phyloP scores from a whole-genome alignment of 495 filamentous ascomycete species.

The Penicillium lividum region DNA sequence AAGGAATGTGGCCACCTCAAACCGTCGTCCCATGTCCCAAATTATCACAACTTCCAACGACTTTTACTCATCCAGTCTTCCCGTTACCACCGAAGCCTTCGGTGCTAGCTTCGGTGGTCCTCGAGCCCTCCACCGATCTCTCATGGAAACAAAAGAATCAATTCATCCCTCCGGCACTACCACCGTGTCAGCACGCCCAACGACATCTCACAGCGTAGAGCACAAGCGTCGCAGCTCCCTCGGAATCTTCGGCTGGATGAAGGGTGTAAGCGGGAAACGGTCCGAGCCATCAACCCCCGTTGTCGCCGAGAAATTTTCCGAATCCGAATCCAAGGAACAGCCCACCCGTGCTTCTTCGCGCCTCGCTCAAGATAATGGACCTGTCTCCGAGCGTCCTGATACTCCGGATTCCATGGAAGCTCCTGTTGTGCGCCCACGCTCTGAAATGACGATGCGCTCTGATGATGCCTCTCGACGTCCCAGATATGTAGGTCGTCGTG shows the following conservation, averaged over 20 bases:
- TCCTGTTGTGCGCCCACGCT: slow-evolving; percentile 14
- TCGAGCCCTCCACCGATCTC: slow-evolving; percentile 31
- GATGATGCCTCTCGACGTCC: slow-evolving; percentile 32
- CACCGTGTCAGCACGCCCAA: slow-evolving; percentile 27
- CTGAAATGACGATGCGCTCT: slow-evolving; percentile 21
- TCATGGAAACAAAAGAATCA: slow-evolving; percentile 23
- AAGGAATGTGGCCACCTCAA: slow-evolving; percentile 14
- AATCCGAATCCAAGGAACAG: slow-evolving; percentile 12
- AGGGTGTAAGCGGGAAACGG: slow-evolving; percentile 35
- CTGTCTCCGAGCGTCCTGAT: slow-evolving; percentile 4
- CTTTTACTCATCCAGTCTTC: slow-evolving; percentile 13
- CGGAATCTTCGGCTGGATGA: slow-evolving; percentile 49
- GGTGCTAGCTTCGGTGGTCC: slow-evolving; percentile 5
- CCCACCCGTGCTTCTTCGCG: slow-evolving; percentile 13
- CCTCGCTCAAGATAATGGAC: slow-evolving; percentile 15
- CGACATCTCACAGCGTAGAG: slow-evolving; percentile 34
- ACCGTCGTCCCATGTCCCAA: slow-evolving; percentile 23
- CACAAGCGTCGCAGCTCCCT: slow-evolving; percentile 45
- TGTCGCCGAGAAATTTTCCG: slow-evolving; percentile 23
- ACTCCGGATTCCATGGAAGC: slow-evolving; percentile 24
- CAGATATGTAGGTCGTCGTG: slow-evolving; percentile 42
- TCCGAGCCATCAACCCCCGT: slow-evolving; percentile 17
- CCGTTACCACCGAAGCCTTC: slow-evolving; percentile 10
- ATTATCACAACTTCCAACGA: slow-evolving; percentile 22
- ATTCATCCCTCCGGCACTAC: slow-evolving; percentile 16